Evolutionary conservation across 1,284 basidiomycete genomes (phyloP), one percentile per base, ranked within the genome.

Genomic region (Marasmius oreades): DNA sequence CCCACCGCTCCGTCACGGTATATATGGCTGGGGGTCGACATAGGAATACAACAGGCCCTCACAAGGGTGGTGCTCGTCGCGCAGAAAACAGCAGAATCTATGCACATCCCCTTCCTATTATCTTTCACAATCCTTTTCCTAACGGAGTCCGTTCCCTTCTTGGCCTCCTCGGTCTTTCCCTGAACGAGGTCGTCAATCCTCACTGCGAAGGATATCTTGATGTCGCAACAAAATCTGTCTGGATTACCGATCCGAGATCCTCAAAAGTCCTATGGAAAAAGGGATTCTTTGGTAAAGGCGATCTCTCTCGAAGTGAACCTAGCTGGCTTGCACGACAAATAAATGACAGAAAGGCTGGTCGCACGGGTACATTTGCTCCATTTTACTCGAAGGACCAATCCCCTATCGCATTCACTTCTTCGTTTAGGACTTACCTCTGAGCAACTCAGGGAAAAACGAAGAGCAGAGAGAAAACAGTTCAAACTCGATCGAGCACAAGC

Each of bases 221-320:
- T 66, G 68, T 78, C 1, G 66, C 78, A 1, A 92, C 92, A 16
- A 82, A 82, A 31, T 90, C 88, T 0, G 89, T 96, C 8, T 95
- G 92, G 91, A 79, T 96, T 1, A 73, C 77, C 0, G 80, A 86
- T 57, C 68, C 75, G 23, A 75, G 71, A 22, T 83, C 92, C 66
- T 82, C 84, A 36, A 76, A 77, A 62, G 72, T 88, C 1, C 78
- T 99, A 24, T 99, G 97, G 92, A 78, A 84, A 45, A 77, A 90
- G 57, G 96, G 97, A 0, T 98, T 98, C 76, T 99, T 98, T 69
- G 96, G 97, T 20, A 99, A 99, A 70, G 97, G 97, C 1, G 90
- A 90, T 65, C 75, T 99, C 50, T 95, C 92, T 36, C 75, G 97
- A 54, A 96, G 93, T 70, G 97, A 99, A 70, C 96, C 96, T 1